phyloP scores from a whole-genome alignment of 106 monocot species.

The Dendrobium chrysotoxum region DNA sequence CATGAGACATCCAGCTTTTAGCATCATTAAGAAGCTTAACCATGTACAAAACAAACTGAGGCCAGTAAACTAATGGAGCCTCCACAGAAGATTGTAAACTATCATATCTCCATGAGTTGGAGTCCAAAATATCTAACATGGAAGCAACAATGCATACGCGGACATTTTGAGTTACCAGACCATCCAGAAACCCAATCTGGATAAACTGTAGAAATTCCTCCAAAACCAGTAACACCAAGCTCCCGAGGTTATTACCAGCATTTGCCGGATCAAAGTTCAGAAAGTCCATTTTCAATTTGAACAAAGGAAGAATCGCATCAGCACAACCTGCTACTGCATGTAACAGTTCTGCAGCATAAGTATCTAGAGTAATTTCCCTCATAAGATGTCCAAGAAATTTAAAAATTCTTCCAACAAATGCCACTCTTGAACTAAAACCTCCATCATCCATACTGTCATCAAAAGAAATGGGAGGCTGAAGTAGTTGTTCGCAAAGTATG shows the following conservation, averaged over 20 bases:
- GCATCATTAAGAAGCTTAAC: constrained; percentile 61
- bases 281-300: constrained; percentile 52
- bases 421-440: constrained; percentile 40
- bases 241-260: constrained; percentile 23
- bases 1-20: constrained; percentile 32
- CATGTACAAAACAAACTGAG: constrained; percentile 64
- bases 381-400: constrained; percentile 49
- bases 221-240: constrained; percentile 42
- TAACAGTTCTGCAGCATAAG: constrained; percentile 40
- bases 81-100: constrained; percentile 28
- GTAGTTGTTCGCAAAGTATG: constrained; percentile 28
- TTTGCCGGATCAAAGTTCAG: constrained; percentile 21
- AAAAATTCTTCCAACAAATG: constrained; percentile 52
- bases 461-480: constrained; percentile 21
- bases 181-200: constrained; percentile 38
- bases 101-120: constrained; percentile 51
- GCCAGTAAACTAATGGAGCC: constrained; percentile 64
- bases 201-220: constrained; percentile 79
- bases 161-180: constrained; percentile 44
- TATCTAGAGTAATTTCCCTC: constrained; percentile 38
- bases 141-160: constrained; percentile 54
- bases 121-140: constrained; percentile 53
- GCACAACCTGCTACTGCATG: constrained; percentile 38
- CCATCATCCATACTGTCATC: constrained; percentile 32
- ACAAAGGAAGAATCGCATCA: constrained; percentile 46